Percentiles rank a stretch among this genome's conserved stretches.
These are phyloP conservation scores for Passalora sequoiae DNA, from an alignment of 2,329 filamentous ascomycete species.

Conservation along the genomic window DNA sequence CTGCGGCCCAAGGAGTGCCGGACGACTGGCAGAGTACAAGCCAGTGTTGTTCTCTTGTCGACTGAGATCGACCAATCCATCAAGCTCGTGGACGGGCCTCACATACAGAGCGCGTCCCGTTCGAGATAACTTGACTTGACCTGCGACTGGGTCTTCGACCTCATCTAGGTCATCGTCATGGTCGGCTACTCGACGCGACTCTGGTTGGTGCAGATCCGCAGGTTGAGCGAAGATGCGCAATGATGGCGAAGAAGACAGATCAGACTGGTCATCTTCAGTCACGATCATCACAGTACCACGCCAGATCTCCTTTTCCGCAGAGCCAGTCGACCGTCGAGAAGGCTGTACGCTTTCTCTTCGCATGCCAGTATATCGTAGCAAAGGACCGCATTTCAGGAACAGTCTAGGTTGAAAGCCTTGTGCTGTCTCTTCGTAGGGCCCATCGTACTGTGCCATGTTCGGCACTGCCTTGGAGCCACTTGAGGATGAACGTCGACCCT, in stretches of 20 bases:
- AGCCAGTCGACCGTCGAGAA: constrained; percentile 35
- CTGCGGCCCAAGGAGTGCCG: constrained; percentile 30
- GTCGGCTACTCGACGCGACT: constrained; percentile 64
- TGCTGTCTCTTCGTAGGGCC: constrained; percentile 60
- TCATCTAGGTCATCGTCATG: constrained; percentile 60
- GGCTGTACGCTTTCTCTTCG: constrained; percentile 51
- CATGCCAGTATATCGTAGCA: constrained; percentile 85
- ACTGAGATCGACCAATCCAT: constrained; percentile 73
- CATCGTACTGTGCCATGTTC: constrained; percentile 51
- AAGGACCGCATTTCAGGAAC: constrained; percentile 82
- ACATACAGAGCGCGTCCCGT: constrained; percentile 84
- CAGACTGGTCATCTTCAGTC: constrained; percentile 76
- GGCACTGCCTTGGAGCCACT: constrained; percentile 29
- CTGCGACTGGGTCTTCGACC: constrained; percentile 84
- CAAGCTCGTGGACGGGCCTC: constrained; percentile 78
- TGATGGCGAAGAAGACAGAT: constrained; percentile 71
- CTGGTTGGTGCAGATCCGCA: constrained; percentile 73
- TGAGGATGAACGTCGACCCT: constrained; percentile 24
- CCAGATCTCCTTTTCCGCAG: constrained; percentile 71
- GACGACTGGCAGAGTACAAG: constrained; percentile 60
- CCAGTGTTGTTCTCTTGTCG: constrained; percentile 73
- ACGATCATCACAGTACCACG: constrained; percentile 94
- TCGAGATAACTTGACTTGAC: constrained; percentile 77
- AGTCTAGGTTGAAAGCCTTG: constrained; percentile 75
- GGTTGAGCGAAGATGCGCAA: constrained; percentile 83